Base-by-base conservation (phyloP, 2,329 filamentous ascomycete genomes). In the Cladobotryum mycophilum region DNA sequence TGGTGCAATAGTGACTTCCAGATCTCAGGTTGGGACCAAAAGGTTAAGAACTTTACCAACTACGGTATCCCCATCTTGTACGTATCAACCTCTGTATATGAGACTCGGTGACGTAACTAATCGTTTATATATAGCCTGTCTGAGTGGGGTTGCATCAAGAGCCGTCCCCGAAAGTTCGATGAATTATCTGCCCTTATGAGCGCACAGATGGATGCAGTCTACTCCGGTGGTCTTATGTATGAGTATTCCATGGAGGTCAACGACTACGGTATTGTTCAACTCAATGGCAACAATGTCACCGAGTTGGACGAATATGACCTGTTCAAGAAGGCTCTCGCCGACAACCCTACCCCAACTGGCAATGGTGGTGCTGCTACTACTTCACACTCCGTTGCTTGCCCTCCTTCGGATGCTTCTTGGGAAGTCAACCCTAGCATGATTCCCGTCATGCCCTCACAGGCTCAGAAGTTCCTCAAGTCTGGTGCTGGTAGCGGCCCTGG, bases 141-240 rank as follows among this genome's bases (percentile, higher is more conserved):
- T 46, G 93, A 97, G 70, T 97, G 87, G 66, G 93, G 93, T 55
- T 99, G 93, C 76, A 89, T 67, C 71, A 86, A 80, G 65, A 90
- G 88, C 76, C 81, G 75, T 53, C 67, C 67, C 43, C 91, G 92
- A 61, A 75, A 85, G 63, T 99, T 96, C 64, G 76, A 82, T 53
- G 92, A 96, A 73, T 72, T 96, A 47, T 70, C 70, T 44, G 78
- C 91, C 42, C 77, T 99, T 52, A 97, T 96, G 85, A 81, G 75
- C 70, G 71, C 70, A 17, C 68, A 96, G 53, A 97, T 97, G 92
- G 90, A 86, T 7, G 60, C 69, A 15, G 90, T 96, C 62, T 97
- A 96, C 80, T 96, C 91, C 38, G 93, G 93, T 62, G 93, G 93
- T 68, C 81, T 99, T 37, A 88, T 96, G 69, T 99, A 96, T 74